Base-by-base conservation (phyloP, 2,329 filamentous ascomycete genomes). In the Colletotrichum filicis region DNA sequence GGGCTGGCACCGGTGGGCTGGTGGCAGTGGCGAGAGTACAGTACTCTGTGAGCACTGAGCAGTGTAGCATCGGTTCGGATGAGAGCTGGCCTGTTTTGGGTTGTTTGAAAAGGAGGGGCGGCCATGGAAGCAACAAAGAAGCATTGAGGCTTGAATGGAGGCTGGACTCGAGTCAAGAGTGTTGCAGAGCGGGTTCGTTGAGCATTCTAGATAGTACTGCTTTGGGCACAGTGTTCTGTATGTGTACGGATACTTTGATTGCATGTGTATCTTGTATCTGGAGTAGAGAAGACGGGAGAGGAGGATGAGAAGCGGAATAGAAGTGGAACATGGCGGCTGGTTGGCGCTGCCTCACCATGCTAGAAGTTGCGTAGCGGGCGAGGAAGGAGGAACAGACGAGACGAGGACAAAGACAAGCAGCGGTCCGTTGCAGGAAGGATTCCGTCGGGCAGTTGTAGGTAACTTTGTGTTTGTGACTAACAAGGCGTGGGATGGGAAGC, bases 101-200 rank as follows among this genome's bases (percentile, higher is more conserved):
- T 62, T 62, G 69, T 68, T 66, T 73, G 26, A 56, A 26, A 61
- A 66, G 56, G 28, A 52, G 64, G 37, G 22, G 28, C 35, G 22
- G 24, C 7, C 14, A 55, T 35, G 57, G 53, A 35, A 59, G 56
- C 60, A 68, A 68, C 52, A 72, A 72, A 72, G 69, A 68, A 68
- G 63, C 58, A 63, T 58, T 12, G 37, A 37, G 53, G 49, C 28
- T 57, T 28, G 19, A 12, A 46, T 30, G 52, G 46, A 28, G 32
- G 55, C 16, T 42, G 37, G 37, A 42, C 37, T 42, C 16, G 37
- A 42, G 37, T 42, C 37, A 42, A 42, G 37, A 19, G 37, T 19
- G 37, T 42, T 35, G 56, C 19, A 5, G 16, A n/a, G 19, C 3
- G 16, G 30, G 8, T 22, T 49, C 19, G 42, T 49, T 49, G 42